A percentile compares a stretch with the other conserved stretches of the same genome.
phyloP scores from a whole-genome alignment of 345 rosid genomes.

The Ricinus communis region DNA sequence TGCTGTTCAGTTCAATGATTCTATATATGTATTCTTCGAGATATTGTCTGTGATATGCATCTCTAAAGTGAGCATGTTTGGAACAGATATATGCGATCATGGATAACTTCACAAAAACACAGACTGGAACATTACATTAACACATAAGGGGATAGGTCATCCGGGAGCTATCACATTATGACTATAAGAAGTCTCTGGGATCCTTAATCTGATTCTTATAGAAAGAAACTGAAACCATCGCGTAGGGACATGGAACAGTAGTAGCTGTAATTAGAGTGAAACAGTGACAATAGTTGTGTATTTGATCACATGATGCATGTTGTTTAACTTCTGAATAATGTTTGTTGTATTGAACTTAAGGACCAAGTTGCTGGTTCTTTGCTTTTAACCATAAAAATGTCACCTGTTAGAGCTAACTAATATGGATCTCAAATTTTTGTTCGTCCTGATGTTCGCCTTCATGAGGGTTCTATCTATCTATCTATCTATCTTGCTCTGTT shows the following conservation, averaged over 20 bases:
- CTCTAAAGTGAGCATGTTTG: not conserved
- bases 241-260: not conserved
- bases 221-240: not conserved
- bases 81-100: slow-evolving; percentile 1
- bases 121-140: not conserved
- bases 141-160: not conserved
- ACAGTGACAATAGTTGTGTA: not conserved
- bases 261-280: slow-evolving; percentile 3
- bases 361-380: not conserved
- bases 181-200: not conserved
- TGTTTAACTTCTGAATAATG: not conserved
- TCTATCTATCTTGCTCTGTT: not conserved
- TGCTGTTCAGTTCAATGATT: not conserved
- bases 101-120: not conserved
- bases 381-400: not conserved
- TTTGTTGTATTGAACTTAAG: not conserved
- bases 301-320: not conserved
- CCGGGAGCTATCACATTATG: not conserved
- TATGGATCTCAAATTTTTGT: not conserved
- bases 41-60: not conserved
- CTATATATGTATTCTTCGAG: not conserved
- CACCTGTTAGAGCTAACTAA: not conserved
- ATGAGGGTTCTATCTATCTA: too few relatives aligned
- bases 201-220: not conserved
- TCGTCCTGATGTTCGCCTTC: not conserved